Evolutionary conservation across 2,329 filamentous ascomycete genomes (phyloP).

Genomic region (Colletotrichum nymphaeae): DNA sequence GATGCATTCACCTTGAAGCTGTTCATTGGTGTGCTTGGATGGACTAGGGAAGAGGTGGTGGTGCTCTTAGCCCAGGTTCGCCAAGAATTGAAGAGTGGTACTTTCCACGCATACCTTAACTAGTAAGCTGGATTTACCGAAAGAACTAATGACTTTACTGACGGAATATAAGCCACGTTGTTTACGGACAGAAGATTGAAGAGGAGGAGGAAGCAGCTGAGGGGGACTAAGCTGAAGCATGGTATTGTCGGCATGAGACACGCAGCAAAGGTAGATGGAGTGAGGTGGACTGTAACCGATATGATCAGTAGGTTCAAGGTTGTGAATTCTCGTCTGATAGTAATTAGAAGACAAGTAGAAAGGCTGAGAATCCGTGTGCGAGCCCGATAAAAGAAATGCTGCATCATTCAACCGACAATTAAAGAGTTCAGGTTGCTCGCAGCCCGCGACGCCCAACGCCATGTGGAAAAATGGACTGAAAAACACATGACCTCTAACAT

Average conservation of each 20-base stretch:
- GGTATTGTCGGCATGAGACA: too few relatives aligned
- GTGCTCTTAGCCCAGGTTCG: constrained; percentile 43
- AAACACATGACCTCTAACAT: background rate
- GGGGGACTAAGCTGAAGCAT: background rate
- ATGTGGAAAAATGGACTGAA: background rate
- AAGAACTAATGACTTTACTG: background rate
- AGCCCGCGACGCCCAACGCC: background rate
- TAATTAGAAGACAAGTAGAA: background rate
- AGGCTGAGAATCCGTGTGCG: background rate
- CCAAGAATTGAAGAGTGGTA: constrained; percentile 43
- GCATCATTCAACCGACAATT: too few relatives aligned
- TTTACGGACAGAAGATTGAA: constrained; percentile 33
- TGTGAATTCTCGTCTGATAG: background rate
- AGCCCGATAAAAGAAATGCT: background rate
- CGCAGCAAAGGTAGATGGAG: background rate
- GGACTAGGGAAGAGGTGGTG: constrained; percentile 42
- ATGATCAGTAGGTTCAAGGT: background rate
- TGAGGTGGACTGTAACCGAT: background rate
- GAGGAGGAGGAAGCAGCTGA: background rate
- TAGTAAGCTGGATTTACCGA: background rate
- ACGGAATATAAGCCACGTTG: constrained; percentile 19
- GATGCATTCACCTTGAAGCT: constrained; percentile 41
- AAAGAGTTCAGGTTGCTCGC: too few relatives aligned
- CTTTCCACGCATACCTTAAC: constrained; percentile 36
- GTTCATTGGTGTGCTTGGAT: constrained; percentile 46